Evolutionary conservation across 2,329 filamentous ascomycete species (phyloP), one percentile per base, ranked within the genome.

Genomic region (Epichloe uncinata): DNA sequence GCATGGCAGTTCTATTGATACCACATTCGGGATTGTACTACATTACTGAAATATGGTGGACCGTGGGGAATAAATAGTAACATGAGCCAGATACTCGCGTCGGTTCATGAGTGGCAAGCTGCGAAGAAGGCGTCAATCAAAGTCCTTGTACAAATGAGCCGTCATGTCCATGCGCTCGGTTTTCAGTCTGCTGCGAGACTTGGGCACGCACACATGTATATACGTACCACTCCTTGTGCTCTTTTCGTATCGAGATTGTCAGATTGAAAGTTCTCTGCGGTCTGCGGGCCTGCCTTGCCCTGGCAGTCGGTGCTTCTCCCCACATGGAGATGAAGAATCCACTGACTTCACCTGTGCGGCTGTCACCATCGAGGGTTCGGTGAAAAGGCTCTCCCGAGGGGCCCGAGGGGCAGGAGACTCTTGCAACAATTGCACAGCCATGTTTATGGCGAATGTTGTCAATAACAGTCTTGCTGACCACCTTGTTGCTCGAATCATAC

Each of bases 381-480:
- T 16, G 42, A 2, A n/a, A 47, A 36, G 15, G 40, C 22, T 3
- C 16, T 13, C 45, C 7, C 37, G 50, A 12, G 53, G 2, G 2
- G 2, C 18, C 18, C 18, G 18, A 20, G 18, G 41, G 30, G 58
- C 61, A 45, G 52, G 26, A 6, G 45, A 15, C 12, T 44, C 55
- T n/a, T 78, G 82, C 60, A 65, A 68, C 42, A 63, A 64, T 26
- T 75, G 84, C 0, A 82, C 84, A 0, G 63, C 71, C 20, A 73
- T 87, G 61, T 87, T 87, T 63, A 70, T 79, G 37, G 83, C 81
- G 60, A 87, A 87, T 60, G 64, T 85, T 42, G 22, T 26, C 22
- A 26, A 26, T 26, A 2, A 26, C 22, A 26, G 22, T 26, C 22
- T 26, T 26, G 22, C 22, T 26, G 22, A 7, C 22, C 22, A 26